Conservation (phyloP, 176 grass and related monocot genomes). For the Aechmea fasciata region DNA sequence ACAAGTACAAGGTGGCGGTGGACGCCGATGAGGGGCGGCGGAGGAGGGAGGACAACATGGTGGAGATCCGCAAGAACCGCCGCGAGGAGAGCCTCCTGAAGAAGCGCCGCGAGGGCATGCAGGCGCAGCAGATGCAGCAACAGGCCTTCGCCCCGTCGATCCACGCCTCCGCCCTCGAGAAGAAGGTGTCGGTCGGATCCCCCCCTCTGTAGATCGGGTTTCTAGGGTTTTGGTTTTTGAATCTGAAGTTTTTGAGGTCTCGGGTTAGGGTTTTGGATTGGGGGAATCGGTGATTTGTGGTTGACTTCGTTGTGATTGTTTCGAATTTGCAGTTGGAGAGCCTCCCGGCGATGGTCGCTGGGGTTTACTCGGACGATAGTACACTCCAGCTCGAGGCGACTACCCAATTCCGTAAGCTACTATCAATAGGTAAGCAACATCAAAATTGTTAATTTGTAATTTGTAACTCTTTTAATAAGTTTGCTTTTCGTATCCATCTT, state of each 20-base stretch:
- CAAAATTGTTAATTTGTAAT: not conserved
- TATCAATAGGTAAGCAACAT: slow-evolving; percentile 56
- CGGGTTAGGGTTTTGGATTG: slow-evolving; percentile 14
- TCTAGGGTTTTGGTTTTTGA: not conserved
- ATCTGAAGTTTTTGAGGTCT: not conserved
- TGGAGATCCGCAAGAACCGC: slow-evolving; percentile 69
- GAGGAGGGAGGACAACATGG: slow-evolving; percentile 52
- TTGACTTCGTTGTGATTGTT: not conserved
- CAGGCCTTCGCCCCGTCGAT: slow-evolving; percentile 7
- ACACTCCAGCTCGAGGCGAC: slow-evolving; percentile 60
- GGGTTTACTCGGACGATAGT: slow-evolving; percentile 61
- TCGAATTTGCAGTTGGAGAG: slow-evolving; percentile 42
- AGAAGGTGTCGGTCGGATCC: slow-evolving; percentile 28
- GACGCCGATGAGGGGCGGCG: slow-evolving; percentile 73
- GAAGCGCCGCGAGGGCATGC: slow-evolving; percentile 61
- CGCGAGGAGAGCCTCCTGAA: slow-evolving; percentile 77
- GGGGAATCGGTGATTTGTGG: not conserved
- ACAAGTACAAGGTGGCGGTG: slow-evolving; percentile 75
- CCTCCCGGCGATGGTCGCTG: slow-evolving; percentile 62
- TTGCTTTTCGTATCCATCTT: not conserved
- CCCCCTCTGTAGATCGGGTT: not conserved
- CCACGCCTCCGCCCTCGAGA: slow-evolving; percentile 43
- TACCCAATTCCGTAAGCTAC: slow-evolving; percentile 78
- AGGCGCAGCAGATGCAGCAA: slow-evolving; percentile 3
- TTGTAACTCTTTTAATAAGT: not conserved